phyloP scores from a whole-genome alignment of 2,329 filamentous ascomycete genomes.

The Ophiosphaerella korrae region DNA sequence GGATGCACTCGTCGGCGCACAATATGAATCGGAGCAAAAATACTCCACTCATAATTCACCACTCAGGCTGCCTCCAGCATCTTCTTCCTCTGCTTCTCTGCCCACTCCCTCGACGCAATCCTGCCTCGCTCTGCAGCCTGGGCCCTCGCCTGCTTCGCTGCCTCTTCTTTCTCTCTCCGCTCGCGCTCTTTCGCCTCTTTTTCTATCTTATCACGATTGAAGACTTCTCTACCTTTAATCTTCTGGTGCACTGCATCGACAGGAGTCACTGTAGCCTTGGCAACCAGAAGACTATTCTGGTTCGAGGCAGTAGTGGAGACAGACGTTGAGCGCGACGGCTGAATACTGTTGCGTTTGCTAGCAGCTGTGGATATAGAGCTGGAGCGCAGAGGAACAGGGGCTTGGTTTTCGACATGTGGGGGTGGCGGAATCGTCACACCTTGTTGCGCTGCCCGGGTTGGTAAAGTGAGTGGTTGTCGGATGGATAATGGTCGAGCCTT shows the following conservation, averaged over 20 bases:
- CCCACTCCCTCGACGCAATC: constrained; percentile 54
- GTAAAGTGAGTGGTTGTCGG: constrained; percentile 54
- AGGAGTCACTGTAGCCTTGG: constrained; percentile 34
- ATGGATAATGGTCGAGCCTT: constrained; percentile 43
- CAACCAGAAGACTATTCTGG: constrained; percentile 28
- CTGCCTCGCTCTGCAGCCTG: constrained; percentile 54
- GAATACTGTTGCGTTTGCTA: constrained; percentile 30
- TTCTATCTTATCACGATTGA: constrained; percentile 51
- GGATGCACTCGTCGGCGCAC: too few relatives aligned
- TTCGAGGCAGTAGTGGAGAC: constrained; percentile 29
- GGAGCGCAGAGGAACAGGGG: constrained; percentile 14
- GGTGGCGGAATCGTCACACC: constrained; percentile 21
- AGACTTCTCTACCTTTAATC: constrained; percentile 53
- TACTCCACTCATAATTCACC: not conserved
- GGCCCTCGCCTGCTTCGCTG: constrained; percentile 52
- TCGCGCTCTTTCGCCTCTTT: constrained; percentile 49
- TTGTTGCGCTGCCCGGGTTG: constrained; percentile 47
- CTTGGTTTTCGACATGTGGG: constrained; percentile 4
- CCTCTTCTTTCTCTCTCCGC: constrained; percentile 54
- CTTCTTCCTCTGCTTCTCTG: constrained; percentile 54
- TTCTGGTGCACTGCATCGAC: constrained; percentile 39
- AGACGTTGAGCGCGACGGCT: constrained; percentile 25
- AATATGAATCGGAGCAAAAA: too few relatives aligned
- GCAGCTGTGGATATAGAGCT: constrained; percentile 11
- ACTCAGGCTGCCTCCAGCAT: constrained; percentile 19